phyloP scores from a whole-genome alignment of 2,329 filamentous ascomycete species.

The Aspergillus sp. region DNA sequence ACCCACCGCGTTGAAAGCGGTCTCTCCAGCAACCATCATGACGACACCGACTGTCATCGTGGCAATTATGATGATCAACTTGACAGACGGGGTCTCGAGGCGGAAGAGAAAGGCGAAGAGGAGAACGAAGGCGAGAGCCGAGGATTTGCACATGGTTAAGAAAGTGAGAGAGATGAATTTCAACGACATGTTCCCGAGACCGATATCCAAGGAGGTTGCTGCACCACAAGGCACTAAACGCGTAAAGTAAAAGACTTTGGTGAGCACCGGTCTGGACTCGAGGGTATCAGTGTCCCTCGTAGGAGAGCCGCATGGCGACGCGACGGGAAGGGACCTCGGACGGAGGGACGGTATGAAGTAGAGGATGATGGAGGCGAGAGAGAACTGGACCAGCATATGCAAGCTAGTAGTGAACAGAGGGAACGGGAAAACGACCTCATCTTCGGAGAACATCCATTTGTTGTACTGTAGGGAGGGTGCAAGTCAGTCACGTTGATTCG shows the following conservation, averaged over 20 bases:
- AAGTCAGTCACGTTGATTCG: neutral
- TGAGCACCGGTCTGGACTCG: constrained; percentile 65
- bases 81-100: constrained; percentile 82
- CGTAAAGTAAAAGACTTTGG: constrained; percentile 85
- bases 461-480: constrained; percentile 66
- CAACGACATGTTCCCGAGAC: constrained; percentile 89
- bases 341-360: constrained; percentile 80
- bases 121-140: constrained; percentile 89
- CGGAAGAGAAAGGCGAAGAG: constrained; percentile 93
- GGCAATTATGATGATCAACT: constrained; percentile 79
- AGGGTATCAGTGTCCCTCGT: constrained; percentile 46
- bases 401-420: constrained; percentile 92
- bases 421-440: constrained; percentile 84
- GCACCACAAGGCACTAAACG: constrained; percentile 88
- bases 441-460: constrained; percentile 97
- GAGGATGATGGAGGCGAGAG: constrained; percentile 71
- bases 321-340: constrained; percentile 50
- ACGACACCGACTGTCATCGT: constrained; percentile 91
- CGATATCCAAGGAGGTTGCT: constrained; percentile 93
- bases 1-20: constrained; percentile 80
- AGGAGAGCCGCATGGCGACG: constrained; percentile 20
- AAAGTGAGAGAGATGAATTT: constrained; percentile 97
- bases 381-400: constrained; percentile 95
- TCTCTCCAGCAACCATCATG: constrained; percentile 97
- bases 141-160: constrained; percentile 99